These are phyloP conservation scores for Ceratorhiza oryzae-sativae DNA, from an alignment of 1,284 basidiomycete species.

Conservation along the genomic window DNA sequence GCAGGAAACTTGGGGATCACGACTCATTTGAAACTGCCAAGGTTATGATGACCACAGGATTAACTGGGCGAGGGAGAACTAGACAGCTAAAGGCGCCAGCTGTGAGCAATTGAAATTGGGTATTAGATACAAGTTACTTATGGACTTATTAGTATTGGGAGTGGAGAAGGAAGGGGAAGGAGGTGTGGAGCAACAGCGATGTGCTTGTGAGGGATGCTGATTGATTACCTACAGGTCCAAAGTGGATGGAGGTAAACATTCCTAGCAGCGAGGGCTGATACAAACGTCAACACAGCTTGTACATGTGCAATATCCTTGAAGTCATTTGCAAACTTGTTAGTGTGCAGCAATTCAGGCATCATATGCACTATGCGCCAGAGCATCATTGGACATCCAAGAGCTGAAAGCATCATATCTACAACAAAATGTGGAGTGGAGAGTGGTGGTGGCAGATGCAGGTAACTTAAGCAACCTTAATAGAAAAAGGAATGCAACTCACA, in stretches of 20 bases:
- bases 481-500: neutral
- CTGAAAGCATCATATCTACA: neutral
- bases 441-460: slow-evolving; percentile 26
- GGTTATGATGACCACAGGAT: slow-evolving; percentile 29
- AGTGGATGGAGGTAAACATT: neutral
- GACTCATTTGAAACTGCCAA: slow-evolving; percentile 19
- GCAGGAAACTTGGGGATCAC: neutral
- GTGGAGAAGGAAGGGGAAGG: slow-evolving; percentile 22
- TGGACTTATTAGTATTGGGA: neutral
- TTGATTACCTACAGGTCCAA: neutral
- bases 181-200: slow-evolving; percentile 1
- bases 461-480: neutral
- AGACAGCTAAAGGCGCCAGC: neutral
- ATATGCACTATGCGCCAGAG: neutral
- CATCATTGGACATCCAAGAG: neutral
- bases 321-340: neutral
- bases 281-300: neutral
- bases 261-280: neutral
- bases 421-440: slow-evolving; percentile 20
- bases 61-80: neutral
- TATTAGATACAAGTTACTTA: neutral
- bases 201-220: slow-evolving; percentile 6
- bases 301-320: neutral
- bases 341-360: neutral
- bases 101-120: neutral